These are phyloP conservation scores for Exophiala alcalophila DNA, from an alignment of 2,329 filamentous ascomycete species.

Conservation along the genomic window DNA sequence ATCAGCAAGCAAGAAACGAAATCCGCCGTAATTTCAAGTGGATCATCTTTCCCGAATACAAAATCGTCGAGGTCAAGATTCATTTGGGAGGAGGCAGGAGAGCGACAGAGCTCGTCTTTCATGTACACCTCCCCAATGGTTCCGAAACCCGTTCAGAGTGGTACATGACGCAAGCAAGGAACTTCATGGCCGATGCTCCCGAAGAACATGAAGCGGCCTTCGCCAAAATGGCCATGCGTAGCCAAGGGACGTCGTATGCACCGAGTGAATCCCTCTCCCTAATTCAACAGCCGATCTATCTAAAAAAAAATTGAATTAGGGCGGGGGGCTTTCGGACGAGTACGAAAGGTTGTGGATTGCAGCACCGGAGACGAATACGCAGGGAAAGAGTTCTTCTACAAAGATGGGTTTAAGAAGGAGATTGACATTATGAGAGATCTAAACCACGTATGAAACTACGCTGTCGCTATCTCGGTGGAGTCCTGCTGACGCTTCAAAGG, in stretches of 20 bases:
- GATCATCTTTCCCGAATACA: slow-evolving; percentile 10
- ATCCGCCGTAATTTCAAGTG: slow-evolving; percentile 16
- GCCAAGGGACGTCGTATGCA: slow-evolving; percentile 11
- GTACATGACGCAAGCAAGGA: slow-evolving; percentile 12
- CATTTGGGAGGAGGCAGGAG: not conserved
- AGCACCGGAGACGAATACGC: slow-evolving; percentile 20
- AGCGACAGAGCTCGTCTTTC: slow-evolving; percentile 3
- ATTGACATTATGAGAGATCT: slow-evolving; percentile 20
- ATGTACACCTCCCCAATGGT: slow-evolving; percentile 13
- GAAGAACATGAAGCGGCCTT: slow-evolving; percentile 9
- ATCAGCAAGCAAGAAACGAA: slow-evolving; percentile 9
- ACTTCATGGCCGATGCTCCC: slow-evolving; percentile 3
- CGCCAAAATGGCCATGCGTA: slow-evolving; percentile 12
- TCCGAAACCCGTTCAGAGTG: slow-evolving; percentile 3
- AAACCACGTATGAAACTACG: slow-evolving; percentile 11
- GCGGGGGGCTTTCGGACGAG: slow-evolving; percentile 14
- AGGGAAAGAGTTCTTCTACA: slow-evolving; percentile 13
- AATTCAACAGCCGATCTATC: slow-evolving; percentile 15
- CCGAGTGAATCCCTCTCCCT: slow-evolving; percentile 6
- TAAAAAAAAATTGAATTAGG: slow-evolving; percentile 7
- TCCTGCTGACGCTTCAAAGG: slow-evolving; percentile 12
- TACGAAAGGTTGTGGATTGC: slow-evolving; percentile 16
- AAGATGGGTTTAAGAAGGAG: slow-evolving; percentile 9
- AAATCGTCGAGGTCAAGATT: slow-evolving; percentile 3
- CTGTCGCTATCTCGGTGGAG: not conserved